phyloP scores from a whole-genome alignment of 2,329 filamentous ascomycete genomes.

The Dryadomyces quercus-mongolicae region DNA sequence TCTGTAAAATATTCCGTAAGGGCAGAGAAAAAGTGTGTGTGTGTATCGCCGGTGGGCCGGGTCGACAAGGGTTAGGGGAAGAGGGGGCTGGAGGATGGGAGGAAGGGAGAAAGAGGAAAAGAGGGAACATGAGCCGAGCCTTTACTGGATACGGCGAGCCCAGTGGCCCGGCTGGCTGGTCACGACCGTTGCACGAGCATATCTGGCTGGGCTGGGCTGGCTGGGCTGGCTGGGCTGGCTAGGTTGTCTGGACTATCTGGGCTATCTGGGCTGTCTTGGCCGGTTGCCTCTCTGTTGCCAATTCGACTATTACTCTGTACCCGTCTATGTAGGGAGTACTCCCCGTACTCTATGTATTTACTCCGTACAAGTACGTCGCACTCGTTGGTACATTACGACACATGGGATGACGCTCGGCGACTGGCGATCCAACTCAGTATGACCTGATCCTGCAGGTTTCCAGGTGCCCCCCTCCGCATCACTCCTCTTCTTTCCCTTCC shows the following conservation, averaged over 20 bases:
- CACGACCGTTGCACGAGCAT: neutral
- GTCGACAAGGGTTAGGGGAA: too few relatives aligned
- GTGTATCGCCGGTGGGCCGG: too few relatives aligned
- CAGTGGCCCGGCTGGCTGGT: neutral
- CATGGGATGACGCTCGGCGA: neutral
- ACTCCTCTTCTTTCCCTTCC: neutral
- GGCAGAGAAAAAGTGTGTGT: too few relatives aligned
- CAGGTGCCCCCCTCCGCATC: neutral
- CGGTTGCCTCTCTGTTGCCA: neutral
- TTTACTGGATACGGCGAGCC: neutral
- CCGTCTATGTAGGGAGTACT: neutral
- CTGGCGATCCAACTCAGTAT: conserved; percentile 1
- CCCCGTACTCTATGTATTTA: neutral
- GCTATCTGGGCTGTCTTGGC: too few relatives aligned
- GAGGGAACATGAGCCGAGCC: neutral
- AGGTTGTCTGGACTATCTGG: too few relatives aligned
- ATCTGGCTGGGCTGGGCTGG: too few relatives aligned
- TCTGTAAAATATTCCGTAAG: neutral
- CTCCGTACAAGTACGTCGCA: too few relatives aligned
- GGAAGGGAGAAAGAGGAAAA: neutral
- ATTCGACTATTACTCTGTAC: neutral
- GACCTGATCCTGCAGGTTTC: neutral
- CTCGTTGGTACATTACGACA: neutral
- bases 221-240: too few relatives aligned
- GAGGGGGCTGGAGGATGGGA: neutral